These are phyloP conservation scores for Brassica hybrid DNA, from an alignment of 441 rosid species.

Conservation along the genomic window DNA sequence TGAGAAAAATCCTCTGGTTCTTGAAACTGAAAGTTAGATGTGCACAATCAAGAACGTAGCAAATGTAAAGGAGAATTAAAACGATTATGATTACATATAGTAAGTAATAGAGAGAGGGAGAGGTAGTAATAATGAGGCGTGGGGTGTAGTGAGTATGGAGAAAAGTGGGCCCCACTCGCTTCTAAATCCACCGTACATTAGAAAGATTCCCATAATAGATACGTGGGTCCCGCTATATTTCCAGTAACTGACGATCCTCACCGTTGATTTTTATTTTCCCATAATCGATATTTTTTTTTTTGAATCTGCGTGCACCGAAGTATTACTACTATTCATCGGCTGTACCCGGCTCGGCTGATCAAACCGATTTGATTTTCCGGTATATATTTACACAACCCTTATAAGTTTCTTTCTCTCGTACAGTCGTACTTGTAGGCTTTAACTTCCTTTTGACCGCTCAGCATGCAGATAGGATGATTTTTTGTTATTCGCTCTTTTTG, in stretches of 20 bases:
- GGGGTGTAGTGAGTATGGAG: constrained; percentile 31
- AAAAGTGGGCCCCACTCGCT: constrained; percentile 39
- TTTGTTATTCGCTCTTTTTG: no score
- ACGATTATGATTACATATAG: constrained; percentile 2
- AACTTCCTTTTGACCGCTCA: no score
- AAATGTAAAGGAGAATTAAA: constrained; percentile 10
- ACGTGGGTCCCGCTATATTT: constrained; percentile 28
- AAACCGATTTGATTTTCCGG: no score
- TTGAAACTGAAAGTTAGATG: constrained; percentile 19
- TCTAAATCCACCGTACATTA: constrained; percentile 36
- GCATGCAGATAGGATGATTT: no score
- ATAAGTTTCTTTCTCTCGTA: no score
- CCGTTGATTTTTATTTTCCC: constrained; percentile 45
- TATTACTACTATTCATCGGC: no score
- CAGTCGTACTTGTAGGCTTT: no score
- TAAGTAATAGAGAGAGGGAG: neutral
- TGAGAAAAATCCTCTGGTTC: constrained; percentile 38
- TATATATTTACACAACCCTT: no score
- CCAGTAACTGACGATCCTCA: constrained; percentile 44
- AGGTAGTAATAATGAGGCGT: constrained; percentile 41
- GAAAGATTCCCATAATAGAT: constrained; percentile 41
- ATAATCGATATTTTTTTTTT: neutral
- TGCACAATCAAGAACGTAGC: constrained; percentile 19
- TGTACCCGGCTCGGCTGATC: no score
- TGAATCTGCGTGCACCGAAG: no score